Percentiles rank a stretch among this genome's conserved stretches.
phyloP scores from a whole-genome alignment of 495 filamentous ascomycete genomes.

The Lineolata rhizophorae region DNA sequence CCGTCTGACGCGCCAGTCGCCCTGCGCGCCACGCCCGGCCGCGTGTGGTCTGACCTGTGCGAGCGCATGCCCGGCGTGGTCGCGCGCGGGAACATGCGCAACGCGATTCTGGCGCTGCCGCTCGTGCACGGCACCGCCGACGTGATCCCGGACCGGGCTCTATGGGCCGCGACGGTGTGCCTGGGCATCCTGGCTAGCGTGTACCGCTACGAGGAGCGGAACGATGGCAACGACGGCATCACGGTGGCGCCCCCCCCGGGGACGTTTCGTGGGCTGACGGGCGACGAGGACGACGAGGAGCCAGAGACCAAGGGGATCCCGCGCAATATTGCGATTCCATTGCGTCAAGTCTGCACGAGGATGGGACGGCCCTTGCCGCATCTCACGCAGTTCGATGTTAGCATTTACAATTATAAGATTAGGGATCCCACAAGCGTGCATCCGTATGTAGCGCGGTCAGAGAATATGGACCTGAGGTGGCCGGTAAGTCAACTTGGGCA shows the following conservation, averaged over 20 bases:
- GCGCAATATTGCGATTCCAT: conserved; percentile 23
- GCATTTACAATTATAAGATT: too few species aligned
- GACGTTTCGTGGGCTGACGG: conserved; percentile 14
- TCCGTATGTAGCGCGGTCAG: too few species aligned
- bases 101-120: conserved; percentile 25
- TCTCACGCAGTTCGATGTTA: conserved; percentile 27
- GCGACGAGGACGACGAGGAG: conserved; percentile 24
- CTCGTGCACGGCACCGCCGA: conserved; percentile 25
- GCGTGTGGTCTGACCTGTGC: conserved; percentile 30
- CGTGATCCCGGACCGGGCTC: conserved; percentile 25
- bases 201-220: conserved; percentile 27
- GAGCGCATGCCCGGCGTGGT: conserved; percentile 30
- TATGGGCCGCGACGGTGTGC: conserved; percentile 29
- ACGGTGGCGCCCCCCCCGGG: conserved; percentile 11
- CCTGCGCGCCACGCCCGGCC: conserved; percentile 24
- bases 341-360: conserved; percentile 24
- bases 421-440: too few species aligned
- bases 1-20: conserved; percentile 25
- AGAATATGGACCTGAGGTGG: too few species aligned
- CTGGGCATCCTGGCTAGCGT: conserved; percentile 28
- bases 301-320: conserved; percentile 28
- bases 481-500: too few species aligned
- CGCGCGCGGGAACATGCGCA: conserved; percentile 24
- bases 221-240: conserved; percentile 29
- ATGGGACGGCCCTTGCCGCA: conserved; percentile 26